Conservation (phyloP, 148 eudicot genomes). For the Limonium bicolor region DNA sequence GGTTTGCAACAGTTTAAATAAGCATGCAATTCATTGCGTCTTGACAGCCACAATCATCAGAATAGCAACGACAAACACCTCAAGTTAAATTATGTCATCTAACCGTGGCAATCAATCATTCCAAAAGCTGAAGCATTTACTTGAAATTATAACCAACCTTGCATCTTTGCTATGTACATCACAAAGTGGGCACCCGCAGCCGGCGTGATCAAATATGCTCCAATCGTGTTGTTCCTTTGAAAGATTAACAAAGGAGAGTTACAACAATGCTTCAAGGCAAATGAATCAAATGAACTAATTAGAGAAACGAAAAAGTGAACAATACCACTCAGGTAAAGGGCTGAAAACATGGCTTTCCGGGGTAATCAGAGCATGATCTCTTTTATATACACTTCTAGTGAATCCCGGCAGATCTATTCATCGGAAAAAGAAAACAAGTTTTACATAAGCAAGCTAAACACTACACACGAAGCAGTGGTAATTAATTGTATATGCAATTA, state of each 20-base stretch:
- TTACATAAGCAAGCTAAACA: too few relatives aligned
- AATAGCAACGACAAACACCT: not conserved
- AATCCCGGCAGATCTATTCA: slow-evolving; percentile 95
- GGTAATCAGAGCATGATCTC: slow-evolving; percentile 79
- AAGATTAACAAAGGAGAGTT: too few relatives aligned
- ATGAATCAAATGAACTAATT: too few relatives aligned
- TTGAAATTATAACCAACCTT: slow-evolving; percentile 38
- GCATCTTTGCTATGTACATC: slow-evolving; percentile 97
- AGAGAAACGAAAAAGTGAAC: slow-evolving; percentile 5
- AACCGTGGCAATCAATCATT: too few relatives aligned
- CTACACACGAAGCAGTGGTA: too few relatives aligned
- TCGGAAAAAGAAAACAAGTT: too few relatives aligned
- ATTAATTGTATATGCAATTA: too few relatives aligned
- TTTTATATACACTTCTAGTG: slow-evolving; percentile 82
- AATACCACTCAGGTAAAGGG: slow-evolving; percentile 96
- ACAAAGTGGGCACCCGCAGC: slow-evolving; percentile 87
- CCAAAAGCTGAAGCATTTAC: too few relatives aligned
- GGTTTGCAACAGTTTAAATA: not conserved
- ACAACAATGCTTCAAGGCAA: too few relatives aligned
- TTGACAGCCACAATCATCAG: not conserved
- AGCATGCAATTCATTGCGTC: not conserved
- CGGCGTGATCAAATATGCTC: slow-evolving; percentile 78
- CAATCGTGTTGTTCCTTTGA: slow-evolving; percentile 64
- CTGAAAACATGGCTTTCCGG: slow-evolving; percentile 96
- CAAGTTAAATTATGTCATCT: too few relatives aligned